Percentiles rank a stretch among this genome's conserved stretches.
These are phyloP conservation scores for Neofusicoccum sp. DNA, from an alignment of 2,329 filamentous ascomycete species.

Conservation along the genomic window DNA sequence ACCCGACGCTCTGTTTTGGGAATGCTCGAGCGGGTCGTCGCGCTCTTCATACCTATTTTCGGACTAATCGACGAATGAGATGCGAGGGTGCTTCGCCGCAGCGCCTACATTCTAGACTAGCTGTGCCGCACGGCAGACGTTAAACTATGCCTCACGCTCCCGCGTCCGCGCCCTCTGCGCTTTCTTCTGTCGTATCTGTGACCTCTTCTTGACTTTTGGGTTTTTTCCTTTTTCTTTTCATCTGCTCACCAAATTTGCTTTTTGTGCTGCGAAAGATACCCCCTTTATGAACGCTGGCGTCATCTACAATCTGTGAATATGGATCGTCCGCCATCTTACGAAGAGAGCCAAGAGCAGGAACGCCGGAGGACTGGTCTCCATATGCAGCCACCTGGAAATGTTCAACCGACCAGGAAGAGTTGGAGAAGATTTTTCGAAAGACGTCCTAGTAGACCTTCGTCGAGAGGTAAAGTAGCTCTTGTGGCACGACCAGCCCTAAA, in stretches of 20 bases:
- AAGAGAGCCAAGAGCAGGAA: background rate
- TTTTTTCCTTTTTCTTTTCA: background rate
- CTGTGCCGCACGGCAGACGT: background rate
- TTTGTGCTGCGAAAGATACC: background rate
- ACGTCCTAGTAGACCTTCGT: too few relatives aligned
- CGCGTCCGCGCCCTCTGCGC: background rate
- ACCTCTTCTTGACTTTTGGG: background rate
- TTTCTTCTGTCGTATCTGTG: background rate
- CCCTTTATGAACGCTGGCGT: background rate
- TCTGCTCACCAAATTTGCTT: too few relatives aligned
- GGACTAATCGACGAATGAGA: background rate
- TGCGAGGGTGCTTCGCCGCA: background rate
- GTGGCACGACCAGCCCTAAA: too few relatives aligned
- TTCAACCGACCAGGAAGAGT: too few relatives aligned
- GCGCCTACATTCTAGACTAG: background rate
- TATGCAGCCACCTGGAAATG: background rate
- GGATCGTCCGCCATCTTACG: background rate
- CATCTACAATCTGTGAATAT: background rate
- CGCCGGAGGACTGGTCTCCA: background rate
- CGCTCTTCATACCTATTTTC: background rate
- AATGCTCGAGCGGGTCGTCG: background rate
- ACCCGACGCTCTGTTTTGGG: background rate
- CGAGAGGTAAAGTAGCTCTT: too few relatives aligned
- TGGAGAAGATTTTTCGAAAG: too few relatives aligned
- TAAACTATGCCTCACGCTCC: background rate